Conservation (phyloP, 2,329 filamentous ascomycete species). For the Aphanocladium album region DNA sequence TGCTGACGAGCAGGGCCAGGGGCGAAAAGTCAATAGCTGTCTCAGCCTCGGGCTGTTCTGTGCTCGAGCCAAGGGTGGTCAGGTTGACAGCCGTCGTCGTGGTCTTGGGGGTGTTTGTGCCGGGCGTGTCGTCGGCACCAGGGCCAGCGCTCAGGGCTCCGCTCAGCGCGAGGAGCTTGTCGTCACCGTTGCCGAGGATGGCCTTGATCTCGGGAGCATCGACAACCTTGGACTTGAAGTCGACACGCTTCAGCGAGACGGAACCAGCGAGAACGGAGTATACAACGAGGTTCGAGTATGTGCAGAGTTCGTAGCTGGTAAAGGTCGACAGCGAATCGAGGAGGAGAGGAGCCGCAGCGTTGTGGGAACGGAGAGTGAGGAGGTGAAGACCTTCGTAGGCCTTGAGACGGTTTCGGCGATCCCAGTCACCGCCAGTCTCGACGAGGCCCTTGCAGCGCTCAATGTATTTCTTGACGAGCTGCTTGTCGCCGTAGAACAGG, state of each 20-base stretch:
- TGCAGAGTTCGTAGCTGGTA: slow-evolving; percentile 97
- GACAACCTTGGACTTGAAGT: slow-evolving; percentile 98
- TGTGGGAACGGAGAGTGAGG: slow-evolving; percentile 87
- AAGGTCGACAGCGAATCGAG: slow-evolving; percentile 97
- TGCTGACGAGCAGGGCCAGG: slow-evolving; percentile 81
- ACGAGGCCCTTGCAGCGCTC: slow-evolving; percentile 86
- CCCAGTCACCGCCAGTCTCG: slow-evolving; percentile 96
- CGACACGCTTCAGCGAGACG: slow-evolving; percentile 89
- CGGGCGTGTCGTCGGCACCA: slow-evolving; percentile 73
- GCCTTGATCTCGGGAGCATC: slow-evolving; percentile 98
- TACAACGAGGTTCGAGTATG: slow-evolving; percentile 88
- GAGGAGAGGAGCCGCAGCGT: slow-evolving; percentile 81
- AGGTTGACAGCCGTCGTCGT: slow-evolving; percentile 74
- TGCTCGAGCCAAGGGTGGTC: slow-evolving; percentile 69
- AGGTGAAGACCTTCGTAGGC: slow-evolving; percentile 95
- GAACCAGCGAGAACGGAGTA: slow-evolving; percentile 95
- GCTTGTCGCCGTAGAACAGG: slow-evolving; percentile 91
- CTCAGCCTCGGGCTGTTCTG: slow-evolving; percentile 73
- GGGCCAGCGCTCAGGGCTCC: slow-evolving; percentile 78
- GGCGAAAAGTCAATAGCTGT: slow-evolving; percentile 82
- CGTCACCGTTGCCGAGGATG: slow-evolving; percentile 83
- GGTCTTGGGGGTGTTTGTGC: slow-evolving; percentile 49
- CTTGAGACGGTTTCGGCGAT: slow-evolving; percentile 95
- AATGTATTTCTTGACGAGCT: slow-evolving; percentile 88
- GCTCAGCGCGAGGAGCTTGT: slow-evolving; percentile 77